Base-by-base conservation (phyloP, 352 stramenopile species). In the Pythium aphanidermatum region DNA sequence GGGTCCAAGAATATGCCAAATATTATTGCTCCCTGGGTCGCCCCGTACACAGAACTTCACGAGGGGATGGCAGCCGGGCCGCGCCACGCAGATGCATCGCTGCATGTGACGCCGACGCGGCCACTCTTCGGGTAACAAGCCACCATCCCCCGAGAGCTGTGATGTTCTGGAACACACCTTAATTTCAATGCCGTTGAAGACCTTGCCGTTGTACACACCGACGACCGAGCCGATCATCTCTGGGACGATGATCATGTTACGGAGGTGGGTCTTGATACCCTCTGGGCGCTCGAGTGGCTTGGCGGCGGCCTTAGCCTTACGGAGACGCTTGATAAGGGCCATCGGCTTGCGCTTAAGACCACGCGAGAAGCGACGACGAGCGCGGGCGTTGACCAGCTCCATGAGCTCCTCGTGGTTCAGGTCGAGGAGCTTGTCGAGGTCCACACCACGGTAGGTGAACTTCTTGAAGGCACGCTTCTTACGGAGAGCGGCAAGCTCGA, bases 391-490 rank as follows among this genome's bases (percentile, higher is more conserved):
- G 49, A 99, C 92, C 58, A 99, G 75, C 61, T 99, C 95, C 94
- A 99, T 98, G 46, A 99, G 91, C 72, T 99, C 96, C 75, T 99
- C 96, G 72, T 98, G 96, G 82, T 96, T 98, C 60, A 99, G 78
- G 83, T 99, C 96, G 26, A 99, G 77, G 30, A 99, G 86, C 79
- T 98, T 97, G 69, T 99, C 97, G 23, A 99, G 81, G 73, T 99
- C 96, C 55, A 99, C 93, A 58, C 97, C 97, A 68, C 96, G 92
- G 92, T 97, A 99, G 63, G 95, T 98, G 73, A 99, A 99, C 83
- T 99, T 99, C 74, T 98, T 97, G 93, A 99, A 99, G 58, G 96
- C 95, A 65, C 97, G 94, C 86, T 99, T 99, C 92, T 99, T 99
- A 68, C 96, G 96, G 55, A 98, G 81, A 58, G 97, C 95, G 63